These are phyloP conservation scores for Trametes hirsuta DNA, from an alignment of 1,284 basidiomycete species.

Conservation along the genomic window DNA sequence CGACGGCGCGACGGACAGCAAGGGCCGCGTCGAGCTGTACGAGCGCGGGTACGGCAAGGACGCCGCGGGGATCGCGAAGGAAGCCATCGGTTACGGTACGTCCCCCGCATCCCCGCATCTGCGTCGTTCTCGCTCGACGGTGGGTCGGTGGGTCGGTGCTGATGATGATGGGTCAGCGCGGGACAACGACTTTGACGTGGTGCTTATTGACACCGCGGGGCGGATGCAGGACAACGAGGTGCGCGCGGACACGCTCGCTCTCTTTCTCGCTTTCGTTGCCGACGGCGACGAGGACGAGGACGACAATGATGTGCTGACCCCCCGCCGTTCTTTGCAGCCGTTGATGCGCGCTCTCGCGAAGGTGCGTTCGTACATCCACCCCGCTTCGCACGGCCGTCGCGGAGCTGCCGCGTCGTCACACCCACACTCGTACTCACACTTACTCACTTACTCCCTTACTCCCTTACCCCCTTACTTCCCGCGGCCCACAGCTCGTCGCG, in stretches of 20 bases:
- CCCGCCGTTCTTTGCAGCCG: constrained; percentile 51
- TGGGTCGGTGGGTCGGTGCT: background rate
- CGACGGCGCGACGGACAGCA: constrained; percentile 67
- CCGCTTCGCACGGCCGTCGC: background rate
- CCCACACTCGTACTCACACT: background rate
- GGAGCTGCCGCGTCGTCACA: background rate
- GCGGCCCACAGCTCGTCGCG: constrained; percentile 68
- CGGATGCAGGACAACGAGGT: constrained; percentile 99
- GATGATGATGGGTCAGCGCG: constrained; percentile 52
- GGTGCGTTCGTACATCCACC: constrained; percentile 44
- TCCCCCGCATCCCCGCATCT: background rate
- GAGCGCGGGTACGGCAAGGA: constrained; percentile 99
- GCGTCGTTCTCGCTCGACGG: background rate
- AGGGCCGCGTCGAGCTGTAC: constrained; percentile 87
- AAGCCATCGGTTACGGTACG: constrained; percentile 89
- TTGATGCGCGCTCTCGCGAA: constrained; percentile 98
- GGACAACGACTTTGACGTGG: constrained; percentile 90
- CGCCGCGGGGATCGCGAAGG: constrained; percentile 95
- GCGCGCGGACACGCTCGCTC: constrained; percentile 25
- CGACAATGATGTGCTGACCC: background rate
- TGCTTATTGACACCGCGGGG: constrained; percentile 96
- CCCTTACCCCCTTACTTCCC: background rate
- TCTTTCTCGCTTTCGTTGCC: too few relatives aligned
- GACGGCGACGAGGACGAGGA: too few relatives aligned
- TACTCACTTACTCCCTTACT: background rate